These are phyloP conservation scores for Boletus fagicola DNA, from an alignment of 768 basidiomycete genomes.

Conservation along the genomic window DNA sequence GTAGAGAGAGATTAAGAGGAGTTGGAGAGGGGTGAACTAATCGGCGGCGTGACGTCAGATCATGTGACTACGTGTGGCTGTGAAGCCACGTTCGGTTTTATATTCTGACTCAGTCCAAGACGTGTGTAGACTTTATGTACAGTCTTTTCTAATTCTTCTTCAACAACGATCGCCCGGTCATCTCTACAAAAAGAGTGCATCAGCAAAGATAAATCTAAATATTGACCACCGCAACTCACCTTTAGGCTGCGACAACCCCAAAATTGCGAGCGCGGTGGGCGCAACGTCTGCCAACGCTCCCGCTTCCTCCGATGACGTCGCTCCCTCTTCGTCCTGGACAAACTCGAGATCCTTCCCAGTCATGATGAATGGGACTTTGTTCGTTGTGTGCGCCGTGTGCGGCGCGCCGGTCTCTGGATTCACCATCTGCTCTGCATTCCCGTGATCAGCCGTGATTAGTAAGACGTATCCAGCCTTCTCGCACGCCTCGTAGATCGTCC, in stretches of 20 bases:
- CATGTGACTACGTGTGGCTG: conserved; percentile 14
- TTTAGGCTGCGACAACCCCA: conserved; percentile 71
- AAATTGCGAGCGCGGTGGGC: conserved; percentile 77
- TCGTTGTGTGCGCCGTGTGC: conserved; percentile 90
- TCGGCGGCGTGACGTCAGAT: conserved; percentile 17
- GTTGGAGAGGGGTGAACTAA: neutral
- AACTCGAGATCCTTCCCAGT: conserved; percentile 63
- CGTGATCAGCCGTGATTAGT: conserved; percentile 89
- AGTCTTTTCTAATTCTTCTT: conserved; percentile 25
- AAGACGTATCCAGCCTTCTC: conserved; percentile 84
- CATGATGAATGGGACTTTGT: conserved; percentile 86
- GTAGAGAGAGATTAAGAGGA: neutral
- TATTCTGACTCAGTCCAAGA: too few relatives aligned
- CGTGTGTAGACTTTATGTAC: conserved; percentile 12
- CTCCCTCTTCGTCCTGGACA: conserved; percentile 46
- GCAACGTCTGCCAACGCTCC: conserved; percentile 90
- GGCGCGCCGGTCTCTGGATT: conserved; percentile 81
- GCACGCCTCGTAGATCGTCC: conserved; percentile 82
- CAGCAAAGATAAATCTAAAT: neutral
- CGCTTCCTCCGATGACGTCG: conserved; percentile 50
- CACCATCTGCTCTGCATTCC: conserved; percentile 94
- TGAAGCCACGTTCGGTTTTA: neutral
- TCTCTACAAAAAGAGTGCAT: conserved; percentile 18
- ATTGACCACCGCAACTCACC: conserved; percentile 38
- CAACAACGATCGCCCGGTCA: conserved; percentile 31